These are phyloP conservation scores for Clonostachys rosea DNA, from an alignment of 2,329 filamentous ascomycete genomes.

Conservation along the genomic window DNA sequence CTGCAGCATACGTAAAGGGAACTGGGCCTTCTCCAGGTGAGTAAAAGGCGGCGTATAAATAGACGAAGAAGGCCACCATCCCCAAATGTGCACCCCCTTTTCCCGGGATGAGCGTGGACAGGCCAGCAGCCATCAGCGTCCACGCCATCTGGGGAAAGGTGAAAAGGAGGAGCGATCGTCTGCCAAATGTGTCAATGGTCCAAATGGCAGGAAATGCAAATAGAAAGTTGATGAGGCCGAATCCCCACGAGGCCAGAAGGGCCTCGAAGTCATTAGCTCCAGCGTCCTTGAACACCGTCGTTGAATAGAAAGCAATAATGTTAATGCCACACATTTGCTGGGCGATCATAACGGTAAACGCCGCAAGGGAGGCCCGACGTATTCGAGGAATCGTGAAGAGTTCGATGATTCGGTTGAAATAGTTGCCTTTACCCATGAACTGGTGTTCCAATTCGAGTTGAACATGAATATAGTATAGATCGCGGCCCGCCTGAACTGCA, in stretches of 20 bases:
- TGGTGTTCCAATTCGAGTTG: constrained; percentile 57
- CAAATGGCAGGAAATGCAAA: constrained; percentile 55
- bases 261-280: constrained; percentile 51
- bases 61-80: constrained; percentile 53
- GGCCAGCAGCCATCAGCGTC: constrained; percentile 30
- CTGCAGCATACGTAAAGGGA: constrained; percentile 64
- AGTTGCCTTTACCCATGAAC: constrained; percentile 45
- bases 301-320: constrained; percentile 73
- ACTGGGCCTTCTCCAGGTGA: constrained; percentile 58
- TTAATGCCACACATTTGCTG: constrained; percentile 70
- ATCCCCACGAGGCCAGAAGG: constrained; percentile 53
- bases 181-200: constrained; percentile 54
- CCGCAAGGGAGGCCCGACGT: constrained; percentile 69
- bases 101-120: constrained; percentile 46
- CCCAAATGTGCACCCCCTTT: constrained; percentile 21
- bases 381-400: constrained; percentile 66
- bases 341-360: constrained; percentile 75
- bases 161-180: constrained; percentile 41
- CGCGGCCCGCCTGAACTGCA: constrained; percentile 52
- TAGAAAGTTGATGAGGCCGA: constrained; percentile 53
- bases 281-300: constrained; percentile 54
- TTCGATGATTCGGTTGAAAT: constrained; percentile 57
- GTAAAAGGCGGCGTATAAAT: constrained; percentile 47
- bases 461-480: constrained; percentile 61
- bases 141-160: constrained; percentile 37